These are phyloP conservation scores for Hanseniaspora mollemarum DNA, from an alignment of 805 yeast species.

Conservation along the genomic window DNA sequence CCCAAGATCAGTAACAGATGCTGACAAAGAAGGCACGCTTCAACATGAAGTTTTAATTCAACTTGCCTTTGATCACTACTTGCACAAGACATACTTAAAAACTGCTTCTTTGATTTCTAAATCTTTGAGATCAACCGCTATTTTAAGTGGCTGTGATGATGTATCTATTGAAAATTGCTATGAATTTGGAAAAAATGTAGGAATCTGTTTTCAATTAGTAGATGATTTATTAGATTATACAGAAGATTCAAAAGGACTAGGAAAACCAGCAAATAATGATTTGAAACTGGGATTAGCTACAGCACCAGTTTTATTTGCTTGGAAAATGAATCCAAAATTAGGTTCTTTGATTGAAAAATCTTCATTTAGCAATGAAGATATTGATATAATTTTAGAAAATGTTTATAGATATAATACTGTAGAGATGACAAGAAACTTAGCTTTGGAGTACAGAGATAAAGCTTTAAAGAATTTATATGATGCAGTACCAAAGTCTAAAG, in stretches of 20 bases:
- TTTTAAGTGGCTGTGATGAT: conserved; percentile 72
- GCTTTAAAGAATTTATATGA: conserved; percentile 61
- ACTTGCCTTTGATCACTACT: conserved; percentile 89
- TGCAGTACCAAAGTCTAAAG: conserved; percentile 73
- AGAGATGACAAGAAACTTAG: conserved; percentile 60
- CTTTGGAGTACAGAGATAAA: conserved; percentile 60
- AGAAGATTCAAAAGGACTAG: conserved; percentile 69
- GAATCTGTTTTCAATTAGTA: conserved; percentile 89
- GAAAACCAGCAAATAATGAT: conserved; percentile 95
- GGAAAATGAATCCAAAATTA: conserved; percentile 76
- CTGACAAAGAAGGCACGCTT: conserved; percentile 21
- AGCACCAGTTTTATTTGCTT: conserved; percentile 89
- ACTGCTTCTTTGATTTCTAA: conserved; percentile 92
- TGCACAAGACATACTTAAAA: conserved; percentile 89
- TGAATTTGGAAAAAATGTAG: conserved; percentile 83
- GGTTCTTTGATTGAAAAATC: conserved; percentile 78
- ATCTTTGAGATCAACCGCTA: conserved; percentile 86
- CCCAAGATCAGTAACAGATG: conserved; percentile 15
- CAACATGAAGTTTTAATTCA: conserved; percentile 56
- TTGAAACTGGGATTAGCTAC: conserved; percentile 89
- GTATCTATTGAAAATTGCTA: conserved; percentile 73
- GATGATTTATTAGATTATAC: conserved; percentile 95
- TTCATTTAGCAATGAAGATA: conserved; percentile 70
- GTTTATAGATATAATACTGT: conserved; percentile 67
- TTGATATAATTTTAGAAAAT: conserved; percentile 64